Evolutionary conservation across 805 yeast species (phyloP), one percentile per base, ranked within the genome.

Genomic region (Spathaspora gorwiae): DNA sequence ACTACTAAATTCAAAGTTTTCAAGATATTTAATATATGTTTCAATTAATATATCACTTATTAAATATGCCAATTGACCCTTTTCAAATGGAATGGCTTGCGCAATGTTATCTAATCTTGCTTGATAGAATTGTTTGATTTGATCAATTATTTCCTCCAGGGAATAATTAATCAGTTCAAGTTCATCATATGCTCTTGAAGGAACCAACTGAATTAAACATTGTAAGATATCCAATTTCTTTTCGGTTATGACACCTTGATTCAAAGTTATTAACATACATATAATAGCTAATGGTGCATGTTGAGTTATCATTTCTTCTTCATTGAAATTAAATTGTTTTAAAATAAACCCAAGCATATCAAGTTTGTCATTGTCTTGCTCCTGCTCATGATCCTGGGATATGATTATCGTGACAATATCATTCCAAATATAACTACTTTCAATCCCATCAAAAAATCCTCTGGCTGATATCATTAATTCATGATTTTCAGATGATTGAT

Each of bases 361-460:
- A 19, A 79, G 53, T 35, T 76, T 30, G 9, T 38, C 35, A 8
- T 35, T 32, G n/a, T 42, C 36, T 5, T 53, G 41, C 24, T 19
- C 24, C 24, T 19, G 24, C 24, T 19, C 24, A 2, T 19, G 54
- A 5, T 45, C 52, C 1, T 64, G 65, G 2, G 52, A 49, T n/a
- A 58, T 44, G 3, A 82, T 60, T 26, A 83, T 60, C 1, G 62
- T 61, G 40, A 78, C 68, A 1, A 84, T 62, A 47, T 80, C 79
- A 3, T 81, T 73, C 90, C 96, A 92, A 5, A 94, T 90, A 26
- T 76, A 77, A 26, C 73, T 62, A 0, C 96, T 79, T 57, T 94
- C 99, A 2, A 90, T 84, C 5, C 88, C 84, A 63, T 94, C 96
- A 60, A 94, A 89, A 46, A 92, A 82, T 0, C 82, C 68, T 43